Evolutionary conservation across 768 basidiomycete species (phyloP), one percentile per base, ranked within the genome.

Genomic region (Hygrophorus pudorinus): DNA sequence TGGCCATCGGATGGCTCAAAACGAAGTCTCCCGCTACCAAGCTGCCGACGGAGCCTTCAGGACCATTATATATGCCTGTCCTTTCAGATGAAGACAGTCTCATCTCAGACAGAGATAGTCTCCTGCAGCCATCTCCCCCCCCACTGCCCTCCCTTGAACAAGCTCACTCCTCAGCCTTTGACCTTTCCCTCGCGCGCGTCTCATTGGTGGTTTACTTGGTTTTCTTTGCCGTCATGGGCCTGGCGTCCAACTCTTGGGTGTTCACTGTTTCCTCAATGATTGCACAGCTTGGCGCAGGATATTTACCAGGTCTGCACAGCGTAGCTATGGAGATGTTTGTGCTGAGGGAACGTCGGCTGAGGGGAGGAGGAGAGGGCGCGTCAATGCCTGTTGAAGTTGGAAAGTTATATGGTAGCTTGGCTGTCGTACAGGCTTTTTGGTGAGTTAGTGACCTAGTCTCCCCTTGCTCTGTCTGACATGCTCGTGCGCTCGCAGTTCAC

Each of bases 401-500:
- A 2, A 71, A 67, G 52, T 66, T 96, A n/a, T 92, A 90, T 54
- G 91, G 88, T 10, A 87, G 79, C 3, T 52, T 92, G 47, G 78
- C 79, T 44, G 84, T 92, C 24, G 51, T 89, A 4, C 76, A 84
- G 50, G 77, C 81, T 5, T 55, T 89, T 8, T 69, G 78, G 78
- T 81, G 47, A 16, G 64, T n/a, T 21, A n/a, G 7, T 7, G 16
- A 24, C 20, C 17, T 39, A 28, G 27, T 13, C 31, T 38, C 12
- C 10, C 24, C 12, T n/a, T 35, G 3, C 9, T 32, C 28, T 27
- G 7, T 31, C 18, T 36, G 44, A 41, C 40, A 16, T 47, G 34
- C 14, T 20, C 42, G 40, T 35, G 34, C 24, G 6, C 43, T 47
- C 7, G 9, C 56, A 85, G 81, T 56, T 64, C 76, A 21, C 76